These are phyloP conservation scores for Butyriboletus appendiculatus DNA, from an alignment of 1,284 basidiomycete genomes.

Conservation along the genomic window DNA sequence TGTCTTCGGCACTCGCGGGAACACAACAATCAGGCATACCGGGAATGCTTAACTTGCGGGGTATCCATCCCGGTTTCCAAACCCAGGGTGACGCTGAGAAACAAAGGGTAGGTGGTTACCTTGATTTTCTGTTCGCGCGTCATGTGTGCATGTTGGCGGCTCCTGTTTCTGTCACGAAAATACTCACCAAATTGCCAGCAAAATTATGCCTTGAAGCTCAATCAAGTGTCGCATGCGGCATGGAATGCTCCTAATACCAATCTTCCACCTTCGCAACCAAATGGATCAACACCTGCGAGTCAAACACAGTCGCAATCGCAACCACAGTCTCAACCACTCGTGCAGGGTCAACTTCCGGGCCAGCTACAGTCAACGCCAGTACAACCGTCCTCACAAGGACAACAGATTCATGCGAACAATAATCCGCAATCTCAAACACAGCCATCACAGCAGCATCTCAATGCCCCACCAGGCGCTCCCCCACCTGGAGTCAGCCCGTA, in stretches of 20 bases:
- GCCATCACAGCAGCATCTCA: slow-evolving; percentile 41
- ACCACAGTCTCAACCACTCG: slow-evolving; percentile 21
- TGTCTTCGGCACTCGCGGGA: slow-evolving; percentile 24
- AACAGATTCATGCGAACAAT: slow-evolving; percentile 37
- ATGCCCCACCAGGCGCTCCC: slow-evolving; percentile 56
- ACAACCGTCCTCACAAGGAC: slow-evolving; percentile 41
- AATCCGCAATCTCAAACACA: slow-evolving; percentile 29
- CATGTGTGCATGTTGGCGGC: too few relatives aligned
- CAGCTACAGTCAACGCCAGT: slow-evolving; percentile 25
- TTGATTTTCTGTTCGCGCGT: not conserved
- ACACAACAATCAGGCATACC: slow-evolving; percentile 51
- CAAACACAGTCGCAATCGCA: slow-evolving; percentile 36
- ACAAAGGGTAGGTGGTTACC: slow-evolving; percentile 56
- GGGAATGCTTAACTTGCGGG: slow-evolving; percentile 67
- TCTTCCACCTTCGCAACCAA: slow-evolving; percentile 31
- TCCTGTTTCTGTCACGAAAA: slow-evolving; percentile 4
- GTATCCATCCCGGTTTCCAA: slow-evolving; percentile 62
- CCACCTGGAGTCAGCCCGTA: slow-evolving; percentile 42
- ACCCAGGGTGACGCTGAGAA: slow-evolving; percentile 59
- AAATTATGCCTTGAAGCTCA: slow-evolving; percentile 62
- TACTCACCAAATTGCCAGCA: slow-evolving; percentile 37
- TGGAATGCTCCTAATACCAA: slow-evolving; percentile 53
- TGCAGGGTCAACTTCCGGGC: slow-evolving; percentile 35
- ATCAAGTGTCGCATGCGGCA: slow-evolving; percentile 60
- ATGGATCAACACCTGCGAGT: slow-evolving; percentile 28